phyloP scores from a whole-genome alignment of 2,329 filamentous ascomycete species.

The Fusarium sp. region DNA sequence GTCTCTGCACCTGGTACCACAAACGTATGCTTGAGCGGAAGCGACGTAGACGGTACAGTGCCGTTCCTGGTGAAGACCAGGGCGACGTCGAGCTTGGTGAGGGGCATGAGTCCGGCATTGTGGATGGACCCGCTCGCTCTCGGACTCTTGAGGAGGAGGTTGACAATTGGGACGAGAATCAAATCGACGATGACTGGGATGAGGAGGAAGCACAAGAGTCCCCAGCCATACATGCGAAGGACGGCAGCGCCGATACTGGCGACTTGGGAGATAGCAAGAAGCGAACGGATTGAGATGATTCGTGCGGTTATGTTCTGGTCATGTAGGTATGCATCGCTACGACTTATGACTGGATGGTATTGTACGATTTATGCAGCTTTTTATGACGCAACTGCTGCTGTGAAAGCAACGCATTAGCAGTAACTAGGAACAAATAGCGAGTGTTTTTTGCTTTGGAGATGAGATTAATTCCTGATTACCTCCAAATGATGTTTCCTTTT shows the following conservation, averaged over 20 bases:
- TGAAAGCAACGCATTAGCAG: slow-evolving; percentile 7
- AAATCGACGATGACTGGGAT: slow-evolving; percentile 70
- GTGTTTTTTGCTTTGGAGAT: slow-evolving; percentile 3
- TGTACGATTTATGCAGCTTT: slow-evolving; percentile 28
- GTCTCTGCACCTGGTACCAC: slow-evolving; percentile 91
- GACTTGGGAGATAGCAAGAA: slow-evolving; percentile 55
- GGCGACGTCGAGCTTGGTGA: slow-evolving; percentile 85
- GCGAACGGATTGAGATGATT: slow-evolving; percentile 51
- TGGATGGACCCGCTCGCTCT: slow-evolving; percentile 54
- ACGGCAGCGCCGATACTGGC: slow-evolving; percentile 44
- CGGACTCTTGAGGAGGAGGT: slow-evolving; percentile 81
- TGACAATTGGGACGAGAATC: slow-evolving; percentile 95
- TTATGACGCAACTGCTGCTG: slow-evolving; percentile 3
- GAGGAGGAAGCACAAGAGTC: slow-evolving; percentile 61
- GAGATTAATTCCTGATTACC: not conserved
- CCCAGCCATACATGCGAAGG: slow-evolving; percentile 29
- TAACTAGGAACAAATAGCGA: slow-evolving; percentile 6
- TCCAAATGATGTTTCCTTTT: not conserved
- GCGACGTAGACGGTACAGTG: slow-evolving; percentile 78
- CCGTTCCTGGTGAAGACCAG: slow-evolving; percentile 75
- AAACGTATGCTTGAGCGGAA: slow-evolving; percentile 94
- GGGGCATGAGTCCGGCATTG: slow-evolving; percentile 77
- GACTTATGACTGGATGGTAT: slow-evolving; percentile 25
- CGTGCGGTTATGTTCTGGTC: not conserved
- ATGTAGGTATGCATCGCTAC: slow-evolving; percentile 5